Base-by-base conservation (phyloP, 257 asterid species). In the Solanum paucissectum region DNA sequence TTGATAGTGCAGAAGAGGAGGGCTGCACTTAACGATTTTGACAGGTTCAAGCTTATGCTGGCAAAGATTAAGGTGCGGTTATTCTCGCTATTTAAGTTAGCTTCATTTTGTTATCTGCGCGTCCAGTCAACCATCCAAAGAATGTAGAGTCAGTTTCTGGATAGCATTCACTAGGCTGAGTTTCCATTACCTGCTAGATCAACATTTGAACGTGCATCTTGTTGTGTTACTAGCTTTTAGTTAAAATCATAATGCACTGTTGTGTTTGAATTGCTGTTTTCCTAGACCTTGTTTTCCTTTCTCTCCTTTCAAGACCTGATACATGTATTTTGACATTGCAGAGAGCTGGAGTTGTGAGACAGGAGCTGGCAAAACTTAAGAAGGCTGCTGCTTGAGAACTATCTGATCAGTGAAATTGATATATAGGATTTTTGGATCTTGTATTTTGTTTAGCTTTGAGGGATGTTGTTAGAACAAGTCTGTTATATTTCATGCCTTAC, bases 1-100 rank as follows among this genome's bases (percentile, higher is more conserved):
- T 91, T 97, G 84, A 94, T 94, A 87, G 99, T 97, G 36, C 99
- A 97, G 92, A 95, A 95, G 96, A 91, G 93, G 71, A 94, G 99
- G 68, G 97, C 98, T 36, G 38, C 94, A 36, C 93, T 97, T 29
- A 95, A 92, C 27, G 98, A 97, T 86, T 97, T 97, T 44, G 98
- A 95, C 83, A 90, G 98, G 71, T 96, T 96, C 92, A 95, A 95
- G 94, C 88, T 96, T 49, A 95, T 96, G 98, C 89, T 95, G 36
- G 98, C 98, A 0, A 96, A 96, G 83, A 96, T 96, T 90, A 96
- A 95, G 98, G 99, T 96, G 12, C 7, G 88, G 27, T 2, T 42
- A 27, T 5, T 32, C 36, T 36, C 7, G 4, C 62, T 21, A 44
- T 83, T 46, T 9, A 6, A 40, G 38, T 64, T 66, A 7, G 40